phyloP scores from a whole-genome alignment of 495 filamentous ascomycete genomes.

The Bacidia rubella region DNA sequence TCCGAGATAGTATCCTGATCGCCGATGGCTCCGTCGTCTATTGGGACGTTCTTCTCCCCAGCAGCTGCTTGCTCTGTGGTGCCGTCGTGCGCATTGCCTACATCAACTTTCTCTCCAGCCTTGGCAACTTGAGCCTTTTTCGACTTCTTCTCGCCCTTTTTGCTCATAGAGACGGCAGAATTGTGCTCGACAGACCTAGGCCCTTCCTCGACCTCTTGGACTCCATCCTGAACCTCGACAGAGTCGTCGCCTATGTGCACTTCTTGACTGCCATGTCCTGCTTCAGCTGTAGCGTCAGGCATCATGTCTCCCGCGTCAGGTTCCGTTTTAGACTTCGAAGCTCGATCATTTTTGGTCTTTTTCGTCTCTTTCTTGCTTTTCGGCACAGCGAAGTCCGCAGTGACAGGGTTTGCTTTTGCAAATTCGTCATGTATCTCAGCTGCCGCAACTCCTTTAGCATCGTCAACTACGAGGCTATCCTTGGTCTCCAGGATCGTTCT shows the following conservation, averaged over 20 bases:
- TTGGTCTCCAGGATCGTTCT: too few relatives aligned
- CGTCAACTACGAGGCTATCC: background rate
- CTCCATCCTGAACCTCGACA: too few relatives aligned
- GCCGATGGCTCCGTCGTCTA: too few relatives aligned
- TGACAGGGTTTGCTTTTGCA: background rate
- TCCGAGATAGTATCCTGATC: too few relatives aligned
- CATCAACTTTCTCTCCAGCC: background rate
- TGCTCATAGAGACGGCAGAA: background rate
- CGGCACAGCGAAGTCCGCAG: background rate
- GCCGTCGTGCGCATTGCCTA: background rate
- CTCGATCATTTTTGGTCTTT: background rate
- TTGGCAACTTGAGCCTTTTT: background rate
- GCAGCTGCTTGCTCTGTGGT: background rate
- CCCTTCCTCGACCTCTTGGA: background rate
- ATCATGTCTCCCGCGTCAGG: background rate
- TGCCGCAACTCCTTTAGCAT: background rate
- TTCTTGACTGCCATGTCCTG: too few relatives aligned
- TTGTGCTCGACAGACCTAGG: slow-evolving; percentile 17
- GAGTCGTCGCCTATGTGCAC: too few relatives aligned
- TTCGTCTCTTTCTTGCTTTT: background rate
- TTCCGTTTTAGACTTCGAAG: background rate
- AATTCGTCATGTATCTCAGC: background rate
- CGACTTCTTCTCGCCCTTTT: slow-evolving; percentile 3
- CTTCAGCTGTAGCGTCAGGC: background rate
- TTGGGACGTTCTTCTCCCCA: too few relatives aligned